Evolutionary conservation across 768 basidiomycete species (phyloP), one percentile per base, ranked within the genome.

Genomic region (Naematelia encephala): DNA sequence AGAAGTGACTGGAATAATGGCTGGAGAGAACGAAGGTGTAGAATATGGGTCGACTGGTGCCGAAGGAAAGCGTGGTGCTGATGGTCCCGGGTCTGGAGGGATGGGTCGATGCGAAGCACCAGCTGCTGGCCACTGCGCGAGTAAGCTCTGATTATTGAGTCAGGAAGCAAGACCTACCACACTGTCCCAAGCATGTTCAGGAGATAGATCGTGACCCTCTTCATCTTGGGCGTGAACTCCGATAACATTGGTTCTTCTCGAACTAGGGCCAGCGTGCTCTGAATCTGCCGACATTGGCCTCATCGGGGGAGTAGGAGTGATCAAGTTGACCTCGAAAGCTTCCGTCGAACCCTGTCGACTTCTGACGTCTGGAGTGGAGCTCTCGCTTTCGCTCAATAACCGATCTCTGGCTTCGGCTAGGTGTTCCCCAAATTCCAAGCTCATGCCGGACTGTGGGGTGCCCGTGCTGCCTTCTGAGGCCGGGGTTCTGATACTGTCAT

Each of bases 121-220:
- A 19, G 66, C 58, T 48, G 66, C 58, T 1, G 68, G 71, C 71
- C 66, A 67, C 70, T 69, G 57, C 4, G 46, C 13, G 1, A 10
- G 22, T 64, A 19, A 63, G 47, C 52, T 1, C 11, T 21, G 26
- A 14, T 14, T 29, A 12, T 52, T 1, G 3, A 16, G 22, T 22
- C 26, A 23, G 25, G 25, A 5, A 11, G 13, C 19, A 25, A 27
- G 14, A 70, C 69, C 55, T 52, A 72, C 70, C 13, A 73, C 71
- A 63, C 71, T 73, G 44, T 73, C 68, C 68, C 68, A 73, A 46
- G 68, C 63, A 56, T 61, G 63, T 25, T 68, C 70, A 5, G 30
- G 39, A 3, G 56, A 49, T 16, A 57, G 13, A 16, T 63, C 63
- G 0, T 29, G 25, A 3, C n/a, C 46, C 19, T 25, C 51, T 14